phyloP scores from a whole-genome alignment of 257 asterid genomes.

The Salvia hispanica region DNA sequence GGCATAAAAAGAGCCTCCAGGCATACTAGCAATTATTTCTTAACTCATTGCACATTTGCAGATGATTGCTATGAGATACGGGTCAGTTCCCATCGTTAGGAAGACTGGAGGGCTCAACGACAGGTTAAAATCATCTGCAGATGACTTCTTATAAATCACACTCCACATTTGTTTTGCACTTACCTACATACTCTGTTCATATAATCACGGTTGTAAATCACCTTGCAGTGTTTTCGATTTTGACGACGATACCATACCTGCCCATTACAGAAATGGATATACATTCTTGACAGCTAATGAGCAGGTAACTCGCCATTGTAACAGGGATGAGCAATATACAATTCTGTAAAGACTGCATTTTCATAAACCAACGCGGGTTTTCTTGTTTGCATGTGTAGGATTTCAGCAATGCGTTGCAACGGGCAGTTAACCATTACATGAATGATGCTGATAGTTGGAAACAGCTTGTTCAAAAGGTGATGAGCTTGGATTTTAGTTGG shows the following conservation, averaged over 20 bases:
- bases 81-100: slow-evolving; percentile 84
- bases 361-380: background rate
- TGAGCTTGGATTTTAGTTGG: slow-evolving; percentile 95
- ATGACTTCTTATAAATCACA: slow-evolving; percentile 16
- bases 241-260: slow-evolving; percentile 75
- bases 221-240: slow-evolving; percentile 85
- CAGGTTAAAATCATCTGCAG: slow-evolving; percentile 52
- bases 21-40: slow-evolving; percentile 17
- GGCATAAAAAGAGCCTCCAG: background rate
- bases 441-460: slow-evolving; percentile 64
- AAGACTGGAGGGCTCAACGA: slow-evolving; percentile 96
- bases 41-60: slow-evolving; percentile 34
- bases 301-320: slow-evolving; percentile 46
- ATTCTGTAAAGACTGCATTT: background rate
- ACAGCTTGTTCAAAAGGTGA: slow-evolving; percentile 70
- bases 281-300: slow-evolving; percentile 81
- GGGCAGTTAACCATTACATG: slow-evolving; percentile 64
- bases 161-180: background rate
- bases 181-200: slow-evolving; percentile 2
- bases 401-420: slow-evolving; percentile 65
- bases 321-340: background rate
- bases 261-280: slow-evolving; percentile 83
- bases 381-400: slow-evolving; percentile 42
- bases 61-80: slow-evolving; percentile 99
- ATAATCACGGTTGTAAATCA: slow-evolving; percentile 25